Percentiles rank a stretch among this genome's conserved stretches.
phyloP scores from a whole-genome alignment of 2,329 filamentous ascomycete species.

The Phaeosphaeriaceae sp. region DNA sequence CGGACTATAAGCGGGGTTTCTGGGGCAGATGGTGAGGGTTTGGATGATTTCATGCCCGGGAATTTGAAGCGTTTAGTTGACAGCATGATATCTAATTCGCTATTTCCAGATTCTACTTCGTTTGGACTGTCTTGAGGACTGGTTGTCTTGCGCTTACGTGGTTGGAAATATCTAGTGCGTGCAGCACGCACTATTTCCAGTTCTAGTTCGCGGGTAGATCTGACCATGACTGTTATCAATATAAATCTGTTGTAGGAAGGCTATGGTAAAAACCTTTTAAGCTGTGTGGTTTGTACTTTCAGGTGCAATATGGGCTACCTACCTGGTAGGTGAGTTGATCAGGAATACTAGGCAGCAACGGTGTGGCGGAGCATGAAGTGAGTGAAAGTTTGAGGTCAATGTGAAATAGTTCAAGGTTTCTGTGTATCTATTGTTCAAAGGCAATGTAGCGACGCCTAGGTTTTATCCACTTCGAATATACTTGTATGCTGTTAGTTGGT shows the following conservation, averaged over 20 bases:
- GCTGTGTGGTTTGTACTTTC: constrained; percentile 2
- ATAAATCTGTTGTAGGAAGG: not conserved
- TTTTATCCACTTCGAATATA: too few species aligned
- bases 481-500: too few species aligned
- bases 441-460: too few species aligned
- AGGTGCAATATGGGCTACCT: too few species aligned
- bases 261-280: not conserved
- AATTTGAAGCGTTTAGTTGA: constrained; percentile 25
- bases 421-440: not conserved
- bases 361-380: not conserved
- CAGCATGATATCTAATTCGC: constrained; percentile 2
- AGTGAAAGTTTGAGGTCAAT: too few species aligned
- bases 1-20: constrained; percentile 38
- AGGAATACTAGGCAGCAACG: constrained; percentile 16
- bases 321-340: too few species aligned
- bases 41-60: constrained; percentile 12
- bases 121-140: constrained; percentile 11
- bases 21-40: not conserved
- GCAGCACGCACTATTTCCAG: constrained; percentile 5
- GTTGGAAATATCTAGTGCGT: constrained; percentile 5
- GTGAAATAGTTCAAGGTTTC: not conserved
- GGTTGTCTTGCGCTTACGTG: constrained; percentile 11
- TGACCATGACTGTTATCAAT: constrained; percentile 10
- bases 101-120: constrained; percentile 5
- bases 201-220: constrained; percentile 7